A percentile compares a stretch with the other conserved stretches of the same genome.
Conservation (phyloP, 1,284 basidiomycete genomes). For the Exobasidium cylindrosporum region DNA sequence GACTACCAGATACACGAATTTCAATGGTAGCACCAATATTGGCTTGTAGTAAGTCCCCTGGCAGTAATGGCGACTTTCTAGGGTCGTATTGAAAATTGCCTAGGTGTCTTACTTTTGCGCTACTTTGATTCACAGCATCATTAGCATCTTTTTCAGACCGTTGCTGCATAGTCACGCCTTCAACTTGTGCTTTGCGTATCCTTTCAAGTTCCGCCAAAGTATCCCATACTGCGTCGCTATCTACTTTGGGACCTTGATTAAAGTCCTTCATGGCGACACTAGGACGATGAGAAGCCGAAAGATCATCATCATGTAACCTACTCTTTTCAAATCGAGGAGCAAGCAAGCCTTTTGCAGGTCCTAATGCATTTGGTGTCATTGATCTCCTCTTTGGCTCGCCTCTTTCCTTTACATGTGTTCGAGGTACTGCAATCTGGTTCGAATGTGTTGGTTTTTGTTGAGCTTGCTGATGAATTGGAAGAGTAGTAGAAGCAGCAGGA, state of each 20-base stretch:
- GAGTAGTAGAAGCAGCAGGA: not conserved
- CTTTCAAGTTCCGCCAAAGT: conserved; percentile 37
- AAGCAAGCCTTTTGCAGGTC: conserved; percentile 15
- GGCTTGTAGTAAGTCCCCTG: conserved; percentile 44
- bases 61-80: conserved; percentile 38
- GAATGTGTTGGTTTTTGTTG: not conserved
- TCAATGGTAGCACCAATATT: conserved; percentile 52
- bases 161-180: not conserved
- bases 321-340: conserved; percentile 6
- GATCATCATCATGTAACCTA: not conserved
- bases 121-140: not conserved
- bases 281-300: not conserved
- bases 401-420: not conserved
- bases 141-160: not conserved
- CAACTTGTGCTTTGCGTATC: not conserved
- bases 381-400: conserved; percentile 2
- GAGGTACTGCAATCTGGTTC: not conserved
- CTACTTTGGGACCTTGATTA: conserved; percentile 44
- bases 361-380: conserved; percentile 20
- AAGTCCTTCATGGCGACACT: conserved; percentile 22
- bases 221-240: conserved; percentile 51
- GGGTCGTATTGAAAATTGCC: conserved; percentile 50
- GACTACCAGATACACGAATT: conserved; percentile 46
- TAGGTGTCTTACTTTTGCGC: conserved; percentile 32
- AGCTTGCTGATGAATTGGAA: not conserved